A percentile compares a stretch with the other conserved stretches of the same genome.
Conservation (phyloP, 805 yeast species). For the Kodamaea jinghongensis region DNA sequence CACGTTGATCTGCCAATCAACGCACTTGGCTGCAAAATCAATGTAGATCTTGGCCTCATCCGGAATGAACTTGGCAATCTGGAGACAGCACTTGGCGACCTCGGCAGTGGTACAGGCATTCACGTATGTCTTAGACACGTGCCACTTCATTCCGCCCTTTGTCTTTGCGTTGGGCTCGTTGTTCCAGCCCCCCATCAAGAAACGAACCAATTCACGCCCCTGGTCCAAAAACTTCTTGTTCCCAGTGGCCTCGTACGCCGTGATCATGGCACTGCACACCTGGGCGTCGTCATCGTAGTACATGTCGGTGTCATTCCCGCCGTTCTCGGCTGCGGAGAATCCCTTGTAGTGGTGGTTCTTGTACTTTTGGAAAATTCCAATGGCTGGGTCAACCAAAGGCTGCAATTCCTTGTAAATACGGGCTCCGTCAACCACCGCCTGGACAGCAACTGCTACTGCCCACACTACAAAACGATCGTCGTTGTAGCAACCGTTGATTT, state of each 20-base stretch:
- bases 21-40: conserved; percentile 57
- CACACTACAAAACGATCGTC: conserved; percentile 61
- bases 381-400: conserved; percentile 53
- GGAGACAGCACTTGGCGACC: conserved; percentile 59
- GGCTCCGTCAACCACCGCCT: conserved; percentile 67
- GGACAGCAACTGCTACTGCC: conserved; percentile 65
- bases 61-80: conserved; percentile 53
- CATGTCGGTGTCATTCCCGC: conserved; percentile 58
- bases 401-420: conserved; percentile 48
- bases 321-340: conserved; percentile 63
- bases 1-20: conserved; percentile 53
- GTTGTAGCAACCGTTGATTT: conserved; percentile 43
- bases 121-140: conserved; percentile 54
- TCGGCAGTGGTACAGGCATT: conserved; percentile 69
- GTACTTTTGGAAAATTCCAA: conserved; percentile 49
- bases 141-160: conserved; percentile 70
- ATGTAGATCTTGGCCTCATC: conserved; percentile 46
- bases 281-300: conserved; percentile 78
- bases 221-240: conserved; percentile 50
- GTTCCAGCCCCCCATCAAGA: conserved; percentile 65
- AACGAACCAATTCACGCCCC: conserved; percentile 57
- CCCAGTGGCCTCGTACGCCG: conserved; percentile 67
- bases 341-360: conserved; percentile 51
- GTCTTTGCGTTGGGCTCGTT: conserved; percentile 38
- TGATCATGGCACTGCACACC: conserved; percentile 59